Conservation (phyloP, 2,329 filamentous ascomycete species). For the Aspergillus costaricaensis region DNA sequence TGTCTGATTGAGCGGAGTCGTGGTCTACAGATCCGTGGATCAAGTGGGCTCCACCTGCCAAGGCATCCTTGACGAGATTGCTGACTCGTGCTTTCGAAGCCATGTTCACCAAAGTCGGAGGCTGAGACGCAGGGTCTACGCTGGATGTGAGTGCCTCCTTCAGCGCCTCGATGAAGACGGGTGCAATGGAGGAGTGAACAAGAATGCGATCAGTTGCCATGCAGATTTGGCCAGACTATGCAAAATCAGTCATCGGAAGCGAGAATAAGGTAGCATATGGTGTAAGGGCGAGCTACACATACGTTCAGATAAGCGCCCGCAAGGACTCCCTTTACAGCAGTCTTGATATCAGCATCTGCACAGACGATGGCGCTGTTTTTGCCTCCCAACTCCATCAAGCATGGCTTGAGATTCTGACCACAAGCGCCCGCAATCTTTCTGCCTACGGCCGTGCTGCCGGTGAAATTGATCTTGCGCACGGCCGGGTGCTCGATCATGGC, state of each 20-base stretch:
- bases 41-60: constrained; percentile 34
- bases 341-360: constrained; percentile 72
- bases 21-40: constrained; percentile 28
- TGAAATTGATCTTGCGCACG: constrained; percentile 50
- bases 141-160: constrained; percentile 44
- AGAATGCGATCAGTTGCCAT: constrained; percentile 77
- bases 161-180: constrained; percentile 55
- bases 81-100: constrained; percentile 49
- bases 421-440: constrained; percentile 41
- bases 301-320: constrained; percentile 39
- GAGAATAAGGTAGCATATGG: neutral
- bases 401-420: constrained; percentile 56
- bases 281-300: constrained; percentile 10
- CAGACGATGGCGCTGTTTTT: constrained; percentile 78
- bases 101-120: constrained; percentile 45
- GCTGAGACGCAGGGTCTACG: constrained; percentile 35
- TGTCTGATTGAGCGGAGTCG: constrained; percentile 11
- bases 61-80: constrained; percentile 30
- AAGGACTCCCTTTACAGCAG: constrained; percentile 51
- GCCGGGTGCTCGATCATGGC: constrained; percentile 59
- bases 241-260: constrained; percentile 6
- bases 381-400: constrained; percentile 77
- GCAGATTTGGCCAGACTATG: constrained; percentile 70
- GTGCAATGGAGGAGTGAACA: constrained; percentile 57
- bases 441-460: constrained; percentile 47